Conservation (phyloP, 1,139 yeast species). For the Yamadazyma jaroonii region DNA sequence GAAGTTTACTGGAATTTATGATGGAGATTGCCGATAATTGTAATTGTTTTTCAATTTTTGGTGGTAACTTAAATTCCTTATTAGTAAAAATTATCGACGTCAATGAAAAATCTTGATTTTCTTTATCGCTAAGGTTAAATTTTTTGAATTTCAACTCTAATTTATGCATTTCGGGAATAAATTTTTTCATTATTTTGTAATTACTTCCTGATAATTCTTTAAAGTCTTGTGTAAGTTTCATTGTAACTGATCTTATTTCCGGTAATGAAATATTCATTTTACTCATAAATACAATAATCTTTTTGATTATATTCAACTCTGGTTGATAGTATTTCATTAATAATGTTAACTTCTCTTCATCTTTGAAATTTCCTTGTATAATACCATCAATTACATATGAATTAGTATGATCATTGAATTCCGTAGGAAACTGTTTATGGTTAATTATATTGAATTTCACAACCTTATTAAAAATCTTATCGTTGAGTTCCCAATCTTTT, state of each 20-base stretch:
- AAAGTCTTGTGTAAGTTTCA: constrained; percentile 9
- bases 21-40: no score
- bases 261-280: constrained; percentile 5
- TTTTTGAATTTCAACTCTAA: constrained; percentile 9
- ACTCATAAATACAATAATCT: constrained; percentile 7
- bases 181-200: constrained; percentile 7
- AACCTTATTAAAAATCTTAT: constrained; percentile 30
- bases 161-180: constrained; percentile 3
- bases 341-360: constrained; percentile 4
- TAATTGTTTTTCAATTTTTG: no score
- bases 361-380: not conserved
- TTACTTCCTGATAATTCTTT: constrained; percentile 2
- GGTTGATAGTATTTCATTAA: constrained; percentile 10
- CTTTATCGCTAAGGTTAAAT: not conserved
- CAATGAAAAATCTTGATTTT: not conserved
- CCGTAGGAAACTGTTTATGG: not conserved
- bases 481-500: constrained; percentile 28
- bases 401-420: constrained; percentile 4
- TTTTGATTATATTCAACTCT: constrained; percentile 5
- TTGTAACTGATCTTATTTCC: constrained; percentile 5
- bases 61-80: not conserved
- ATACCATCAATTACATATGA: constrained; percentile 8
- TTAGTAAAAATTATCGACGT: no score
- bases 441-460: constrained; percentile 19
- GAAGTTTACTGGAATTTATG: constrained; percentile 3